Conservation (phyloP, 768 basidiomycete genomes). For the Leccinum barrowsii region DNA sequence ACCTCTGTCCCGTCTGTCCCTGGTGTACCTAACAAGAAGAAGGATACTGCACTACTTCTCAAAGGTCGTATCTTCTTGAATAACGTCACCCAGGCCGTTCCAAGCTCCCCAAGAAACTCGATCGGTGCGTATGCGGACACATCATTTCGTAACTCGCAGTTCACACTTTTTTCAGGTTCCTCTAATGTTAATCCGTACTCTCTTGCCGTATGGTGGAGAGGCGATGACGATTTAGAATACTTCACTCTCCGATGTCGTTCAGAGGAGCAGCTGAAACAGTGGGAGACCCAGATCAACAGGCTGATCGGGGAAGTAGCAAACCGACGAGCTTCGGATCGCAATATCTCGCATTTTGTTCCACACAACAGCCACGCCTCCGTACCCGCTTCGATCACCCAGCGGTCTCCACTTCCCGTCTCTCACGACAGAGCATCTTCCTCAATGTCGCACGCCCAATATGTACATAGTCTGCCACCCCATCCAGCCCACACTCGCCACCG, state of each 20-base stretch:
- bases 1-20: slow-evolving; percentile 45
- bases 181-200: slow-evolving; percentile 61
- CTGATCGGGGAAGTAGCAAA: slow-evolving; percentile 77
- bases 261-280: slow-evolving; percentile 89
- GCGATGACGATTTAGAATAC: slow-evolving; percentile 88
- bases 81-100: slow-evolving; percentile 83
- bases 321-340: slow-evolving; percentile 66
- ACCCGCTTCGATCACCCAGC: slow-evolving; percentile 35
- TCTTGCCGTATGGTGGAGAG: slow-evolving; percentile 91
- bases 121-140: slow-evolving; percentile 47
- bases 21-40: slow-evolving; percentile 61
- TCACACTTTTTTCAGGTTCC: slow-evolving; percentile 35
- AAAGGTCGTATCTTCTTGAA: slow-evolving; percentile 98
- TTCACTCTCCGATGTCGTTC: slow-evolving; percentile 92
- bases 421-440: slow-evolving; percentile 38
- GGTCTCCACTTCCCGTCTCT: slow-evolving; percentile 33
- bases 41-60: slow-evolving; percentile 76
- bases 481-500: slow-evolving; percentile 34
- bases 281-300: slow-evolving; percentile 87
- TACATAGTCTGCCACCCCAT: slow-evolving; percentile 32
- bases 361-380: slow-evolving; percentile 39
- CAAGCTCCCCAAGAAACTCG: slow-evolving; percentile 53
- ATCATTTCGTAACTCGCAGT: background rate
- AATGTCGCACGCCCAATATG: slow-evolving; percentile 27
- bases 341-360: slow-evolving; percentile 47